Conservation (phyloP, 495 filamentous ascomycete genomes). For the Letharia columbiana region DNA sequence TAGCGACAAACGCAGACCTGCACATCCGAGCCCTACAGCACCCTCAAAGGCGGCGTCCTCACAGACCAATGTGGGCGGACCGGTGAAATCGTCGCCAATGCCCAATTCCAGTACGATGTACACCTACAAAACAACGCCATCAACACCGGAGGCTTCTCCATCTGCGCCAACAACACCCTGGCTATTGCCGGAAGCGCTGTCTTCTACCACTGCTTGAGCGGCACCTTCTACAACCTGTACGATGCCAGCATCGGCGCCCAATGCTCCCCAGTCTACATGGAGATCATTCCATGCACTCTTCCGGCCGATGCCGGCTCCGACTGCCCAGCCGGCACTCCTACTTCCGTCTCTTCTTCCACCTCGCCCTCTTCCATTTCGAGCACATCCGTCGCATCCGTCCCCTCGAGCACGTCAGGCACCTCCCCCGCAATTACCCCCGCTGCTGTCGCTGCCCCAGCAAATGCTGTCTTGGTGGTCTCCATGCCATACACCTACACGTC, state of each 20-base stretch:
- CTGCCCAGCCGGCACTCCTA: background rate
- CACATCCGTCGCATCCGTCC: background rate
- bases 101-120: slow-evolving; percentile 68
- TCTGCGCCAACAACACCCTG: slow-evolving; percentile 52
- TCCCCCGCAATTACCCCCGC: background rate
- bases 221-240: slow-evolving; percentile 58
- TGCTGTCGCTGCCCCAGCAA: background rate
- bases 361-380: background rate
- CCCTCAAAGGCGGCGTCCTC: slow-evolving; percentile 49
- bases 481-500: slow-evolving; percentile 4
- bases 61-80: slow-evolving; percentile 50
- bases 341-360: background rate
- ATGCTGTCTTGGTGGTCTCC: background rate
- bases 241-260: slow-evolving; percentile 45
- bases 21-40: slow-evolving; percentile 26
- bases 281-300: slow-evolving; percentile 27
- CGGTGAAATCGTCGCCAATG: slow-evolving; percentile 66
- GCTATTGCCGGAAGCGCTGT: slow-evolving; percentile 50
- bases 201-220: slow-evolving; percentile 60
- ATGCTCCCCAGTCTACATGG: slow-evolving; percentile 43
- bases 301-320: background rate
- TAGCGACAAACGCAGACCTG: slow-evolving; percentile 14
- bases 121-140: slow-evolving; percentile 61
- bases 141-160: slow-evolving; percentile 58
- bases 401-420: background rate